These are phyloP conservation scores for Agroathelia rolfsii DNA, from an alignment of 1,284 basidiomycete species.

Conservation along the genomic window DNA sequence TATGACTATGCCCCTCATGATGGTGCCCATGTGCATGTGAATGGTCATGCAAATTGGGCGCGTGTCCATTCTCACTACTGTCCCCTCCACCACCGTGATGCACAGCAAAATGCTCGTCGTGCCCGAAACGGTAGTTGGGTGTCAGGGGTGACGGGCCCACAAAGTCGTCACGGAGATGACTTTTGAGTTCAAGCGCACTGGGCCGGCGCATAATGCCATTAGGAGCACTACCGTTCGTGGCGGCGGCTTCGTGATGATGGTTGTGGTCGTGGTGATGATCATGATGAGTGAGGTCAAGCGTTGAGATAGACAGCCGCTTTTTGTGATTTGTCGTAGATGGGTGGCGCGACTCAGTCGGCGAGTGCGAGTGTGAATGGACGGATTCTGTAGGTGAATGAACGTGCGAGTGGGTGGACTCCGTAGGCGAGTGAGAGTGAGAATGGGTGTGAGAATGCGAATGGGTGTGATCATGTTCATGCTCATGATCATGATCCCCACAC, in stretches of 20 bases:
- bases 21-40: slow-evolving; percentile 37
- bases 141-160: slow-evolving; percentile 40
- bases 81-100: too few relatives aligned
- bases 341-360: too few relatives aligned
- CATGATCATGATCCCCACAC: slow-evolving; percentile 18
- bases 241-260: slow-evolving; percentile 13
- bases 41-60: slow-evolving; percentile 47
- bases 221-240: too few relatives aligned
- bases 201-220: too few relatives aligned
- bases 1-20: slow-evolving; percentile 86
- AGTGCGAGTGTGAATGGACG: slow-evolving; percentile 14
- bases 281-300: slow-evolving; percentile 11
- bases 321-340: too few relatives aligned
- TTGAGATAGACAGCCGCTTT: too few relatives aligned
- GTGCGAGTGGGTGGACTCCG: not conserved
- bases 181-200: too few relatives aligned
- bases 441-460: slow-evolving; percentile 19
- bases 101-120: slow-evolving; percentile 48
- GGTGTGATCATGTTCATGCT: slow-evolving; percentile 20
- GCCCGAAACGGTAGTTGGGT: slow-evolving; percentile 49
- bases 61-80: slow-evolving; percentile 34
- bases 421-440: not conserved
- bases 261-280: slow-evolving; percentile 18
- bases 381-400: too few relatives aligned
- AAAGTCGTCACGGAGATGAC: too few relatives aligned